Evolutionary conservation across 108 stramenopile genomes (phyloP), one percentile per base, ranked within the genome.

Genomic region (Nannochloropsis salina): DNA sequence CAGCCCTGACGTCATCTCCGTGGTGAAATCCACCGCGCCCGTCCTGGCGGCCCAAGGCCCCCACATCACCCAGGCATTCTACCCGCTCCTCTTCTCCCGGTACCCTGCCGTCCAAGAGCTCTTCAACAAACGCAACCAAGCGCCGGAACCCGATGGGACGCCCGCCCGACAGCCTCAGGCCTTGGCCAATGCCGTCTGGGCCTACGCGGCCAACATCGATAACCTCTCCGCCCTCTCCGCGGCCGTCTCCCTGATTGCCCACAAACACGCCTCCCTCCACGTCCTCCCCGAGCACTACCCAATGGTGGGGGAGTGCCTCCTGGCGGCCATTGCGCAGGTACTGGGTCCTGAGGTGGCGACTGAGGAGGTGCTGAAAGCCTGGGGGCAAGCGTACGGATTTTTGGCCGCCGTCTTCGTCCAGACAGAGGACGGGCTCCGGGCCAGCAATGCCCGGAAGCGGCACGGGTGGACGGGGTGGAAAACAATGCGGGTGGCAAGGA

Each of bases 231-330:
- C 44, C 6, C 44, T 89, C 40, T 31, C 18, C 44, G 43, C 74
- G 9, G 85, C 88, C 61, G 85, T 89, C 80, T 44, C 20, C 44
- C 83, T 82, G n/a, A 89, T 89, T 8, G 88, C 86, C 6, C 9
- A 41, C 40, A 51, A 85, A 3, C 88, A 89, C 43, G 51, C 42
- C 83, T 85, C 86, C 20, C 88, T 89, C 41, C n/a, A 85, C 44
- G 83, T 89, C 80, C 20, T 80, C 41, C 88, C 88, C 18, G 88
- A 89, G 44, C 88, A 89, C 85, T 89, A 89, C 79, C 84, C n/a
- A 5, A 86, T 89, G 41, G 88, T 89, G 6, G 82, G 83, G 8
- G 84, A 89, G 22, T 83, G 83, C 47, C 80, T 89, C 6, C 51
- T 89, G 82, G 83, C 80, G 43, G 85, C 85, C 83, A 86, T 89